Conservation (phyloP, 768 basidiomycete species). For the Albatrellus ellisii region DNA sequence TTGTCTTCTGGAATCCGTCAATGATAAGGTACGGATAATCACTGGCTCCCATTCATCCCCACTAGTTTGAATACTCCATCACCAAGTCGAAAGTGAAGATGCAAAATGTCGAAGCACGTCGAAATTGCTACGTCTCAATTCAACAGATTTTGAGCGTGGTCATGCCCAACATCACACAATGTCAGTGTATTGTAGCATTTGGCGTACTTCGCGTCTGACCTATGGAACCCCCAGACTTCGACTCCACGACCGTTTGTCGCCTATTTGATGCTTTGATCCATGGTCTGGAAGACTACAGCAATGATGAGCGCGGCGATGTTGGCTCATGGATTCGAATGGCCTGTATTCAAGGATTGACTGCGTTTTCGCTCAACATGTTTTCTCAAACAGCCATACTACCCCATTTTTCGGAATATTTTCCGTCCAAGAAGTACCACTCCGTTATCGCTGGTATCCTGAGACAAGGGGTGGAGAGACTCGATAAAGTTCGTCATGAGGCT, state of each 20-base stretch:
- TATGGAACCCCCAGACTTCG: neutral
- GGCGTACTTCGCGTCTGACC: neutral
- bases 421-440: constrained; percentile 39
- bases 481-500: constrained; percentile 77
- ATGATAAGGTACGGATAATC: constrained; percentile 32
- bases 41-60: constrained; percentile 7
- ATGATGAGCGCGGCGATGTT: constrained; percentile 91
- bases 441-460: constrained; percentile 63
- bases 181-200: constrained; percentile 23
- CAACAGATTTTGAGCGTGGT: constrained; percentile 35
- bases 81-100: constrained; percentile 23
- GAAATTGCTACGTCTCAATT: constrained; percentile 38
- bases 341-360: constrained; percentile 53
- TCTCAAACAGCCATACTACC: constrained; percentile 26
- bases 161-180: constrained; percentile 26
- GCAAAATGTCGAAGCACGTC: constrained; percentile 43
- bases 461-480: constrained; percentile 83
- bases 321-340: constrained; percentile 90
- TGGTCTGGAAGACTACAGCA: constrained; percentile 85
- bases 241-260: constrained; percentile 1
- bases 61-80: no score
- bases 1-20: constrained; percentile 48
- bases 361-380: constrained; percentile 39
- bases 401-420: constrained; percentile 45
- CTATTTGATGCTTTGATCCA: constrained; percentile 43